phyloP scores from a whole-genome alignment of 2,329 filamentous ascomycete genomes.

The Sclerotinia spermophila region DNA sequence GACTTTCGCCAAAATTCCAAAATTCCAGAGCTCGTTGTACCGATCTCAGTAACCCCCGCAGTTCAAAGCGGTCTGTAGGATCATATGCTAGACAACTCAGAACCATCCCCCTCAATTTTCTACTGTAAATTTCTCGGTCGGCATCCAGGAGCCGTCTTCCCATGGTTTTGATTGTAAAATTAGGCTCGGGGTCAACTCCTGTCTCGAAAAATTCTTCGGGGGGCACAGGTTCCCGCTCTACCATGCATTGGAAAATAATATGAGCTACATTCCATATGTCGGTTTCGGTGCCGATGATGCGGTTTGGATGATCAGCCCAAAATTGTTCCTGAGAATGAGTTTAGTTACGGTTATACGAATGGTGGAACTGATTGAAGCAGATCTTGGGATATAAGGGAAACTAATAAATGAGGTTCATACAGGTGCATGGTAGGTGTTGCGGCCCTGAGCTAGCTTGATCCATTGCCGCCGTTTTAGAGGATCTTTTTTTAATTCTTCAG shows the following conservation, averaged over 20 bases:
- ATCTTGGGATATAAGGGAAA: background rate
- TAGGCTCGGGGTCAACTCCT: background rate
- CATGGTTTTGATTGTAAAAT: background rate
- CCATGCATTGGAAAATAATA: background rate
- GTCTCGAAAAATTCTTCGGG: background rate
- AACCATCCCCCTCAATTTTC: background rate
- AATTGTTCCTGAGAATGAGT: background rate
- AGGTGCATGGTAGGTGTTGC: conserved; percentile 1
- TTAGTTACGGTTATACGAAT: background rate
- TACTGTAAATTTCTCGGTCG: background rate
- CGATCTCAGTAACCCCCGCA: background rate
- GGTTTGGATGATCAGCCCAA: background rate
- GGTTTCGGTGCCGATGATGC: background rate
- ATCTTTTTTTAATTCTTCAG: background rate
- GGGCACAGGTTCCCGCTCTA: fast-evolving
- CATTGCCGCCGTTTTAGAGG: background rate
- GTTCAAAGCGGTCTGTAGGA: background rate
- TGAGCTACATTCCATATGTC: background rate
- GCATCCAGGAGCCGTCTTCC: background rate
- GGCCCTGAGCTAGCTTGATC: background rate
- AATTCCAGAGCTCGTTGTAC: background rate
- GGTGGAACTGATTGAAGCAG: background rate
- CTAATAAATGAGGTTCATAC: background rate
- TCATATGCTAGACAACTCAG: background rate
- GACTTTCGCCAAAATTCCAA: conserved; percentile 1